Evolutionary conservation across 2,329 filamentous ascomycete species (phyloP).

Genomic region (Nothopassalora personata): DNA sequence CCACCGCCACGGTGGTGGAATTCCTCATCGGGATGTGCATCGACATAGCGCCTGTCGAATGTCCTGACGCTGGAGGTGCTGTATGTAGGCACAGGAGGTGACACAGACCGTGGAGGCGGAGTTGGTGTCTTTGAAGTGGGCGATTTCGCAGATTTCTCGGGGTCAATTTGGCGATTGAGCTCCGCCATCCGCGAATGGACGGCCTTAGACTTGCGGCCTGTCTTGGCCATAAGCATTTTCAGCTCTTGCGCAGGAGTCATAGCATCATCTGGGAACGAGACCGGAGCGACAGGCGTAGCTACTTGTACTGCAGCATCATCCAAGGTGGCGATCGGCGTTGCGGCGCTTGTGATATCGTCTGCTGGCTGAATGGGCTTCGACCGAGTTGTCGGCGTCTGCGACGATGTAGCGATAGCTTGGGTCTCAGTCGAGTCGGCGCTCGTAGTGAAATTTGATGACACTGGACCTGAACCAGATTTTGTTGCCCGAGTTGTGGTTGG

Average conservation of each 20-base stretch:
- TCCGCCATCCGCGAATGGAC: neutral
- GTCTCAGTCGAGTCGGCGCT: neutral
- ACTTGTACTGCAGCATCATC: neutral
- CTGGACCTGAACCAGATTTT: neutral
- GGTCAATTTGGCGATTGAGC: neutral
- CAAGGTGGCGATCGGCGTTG: neutral
- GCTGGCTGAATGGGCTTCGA: neutral
- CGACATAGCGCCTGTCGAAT: slow-evolving; percentile 10
- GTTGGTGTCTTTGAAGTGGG: neutral
- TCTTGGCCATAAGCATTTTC: neutral
- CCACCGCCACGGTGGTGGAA: slow-evolving; percentile 15
- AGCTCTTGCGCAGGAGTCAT: neutral
- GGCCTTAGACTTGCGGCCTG: neutral
- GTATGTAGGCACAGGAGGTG: neutral
- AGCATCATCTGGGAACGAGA: neutral
- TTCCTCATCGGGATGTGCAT: slow-evolving; percentile 13
- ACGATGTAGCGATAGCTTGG: neutral
- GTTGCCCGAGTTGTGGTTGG: neutral
- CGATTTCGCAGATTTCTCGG: neutral
- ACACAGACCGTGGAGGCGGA: neutral
- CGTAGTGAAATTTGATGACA: neutral
- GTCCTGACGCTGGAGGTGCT: neutral
- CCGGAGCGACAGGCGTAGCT: neutral
- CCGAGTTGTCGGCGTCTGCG: neutral
- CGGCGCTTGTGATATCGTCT: neutral